phyloP scores from a whole-genome alignment of 1,284 basidiomycete species.

The Butyriboletus regius region DNA sequence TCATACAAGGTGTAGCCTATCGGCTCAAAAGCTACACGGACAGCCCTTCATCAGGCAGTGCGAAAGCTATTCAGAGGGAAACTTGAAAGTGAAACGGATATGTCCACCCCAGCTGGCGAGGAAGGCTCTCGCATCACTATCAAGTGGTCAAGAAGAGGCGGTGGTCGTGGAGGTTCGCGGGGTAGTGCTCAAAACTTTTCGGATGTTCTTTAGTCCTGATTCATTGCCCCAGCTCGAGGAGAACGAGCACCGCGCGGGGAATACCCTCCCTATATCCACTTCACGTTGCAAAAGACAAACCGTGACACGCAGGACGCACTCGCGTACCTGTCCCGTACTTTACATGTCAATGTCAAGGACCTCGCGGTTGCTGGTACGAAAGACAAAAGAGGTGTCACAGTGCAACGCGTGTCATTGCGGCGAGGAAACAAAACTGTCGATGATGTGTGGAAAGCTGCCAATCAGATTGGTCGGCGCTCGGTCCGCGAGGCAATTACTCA shows the following conservation, averaged over 20 bases:
- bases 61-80: slow-evolving; percentile 77
- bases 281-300: slow-evolving; percentile 95
- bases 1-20: slow-evolving; percentile 58
- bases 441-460: slow-evolving; percentile 76
- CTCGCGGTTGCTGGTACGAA: slow-evolving; percentile 92
- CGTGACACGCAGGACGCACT: slow-evolving; percentile 95
- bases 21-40: slow-evolving; percentile 71
- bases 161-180: slow-evolving; percentile 36
- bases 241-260: slow-evolving; percentile 51
- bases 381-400: slow-evolving; percentile 94
- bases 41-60: slow-evolving; percentile 73
- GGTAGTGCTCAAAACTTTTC: slow-evolving; percentile 19
- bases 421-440: slow-evolving; percentile 74
- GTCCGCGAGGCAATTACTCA: slow-evolving; percentile 54
- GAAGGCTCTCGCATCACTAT: slow-evolving; percentile 66
- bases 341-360: slow-evolving; percentile 72
- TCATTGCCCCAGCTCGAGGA: slow-evolving; percentile 25
- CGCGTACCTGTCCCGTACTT: slow-evolving; percentile 64
- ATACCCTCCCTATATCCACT: slow-evolving; percentile 87
- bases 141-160: slow-evolving; percentile 58
- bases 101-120: slow-evolving; percentile 42
- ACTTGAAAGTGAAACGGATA: slow-evolving; percentile 75
- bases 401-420: slow-evolving; percentile 82
- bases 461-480: slow-evolving; percentile 58
- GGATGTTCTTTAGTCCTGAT: slow-evolving; percentile 3